Percentiles rank a stretch among this genome's conserved stretches.
These are phyloP conservation scores for Stellera chamaejasme DNA, from an alignment of 345 rosid species.

Conservation along the genomic window DNA sequence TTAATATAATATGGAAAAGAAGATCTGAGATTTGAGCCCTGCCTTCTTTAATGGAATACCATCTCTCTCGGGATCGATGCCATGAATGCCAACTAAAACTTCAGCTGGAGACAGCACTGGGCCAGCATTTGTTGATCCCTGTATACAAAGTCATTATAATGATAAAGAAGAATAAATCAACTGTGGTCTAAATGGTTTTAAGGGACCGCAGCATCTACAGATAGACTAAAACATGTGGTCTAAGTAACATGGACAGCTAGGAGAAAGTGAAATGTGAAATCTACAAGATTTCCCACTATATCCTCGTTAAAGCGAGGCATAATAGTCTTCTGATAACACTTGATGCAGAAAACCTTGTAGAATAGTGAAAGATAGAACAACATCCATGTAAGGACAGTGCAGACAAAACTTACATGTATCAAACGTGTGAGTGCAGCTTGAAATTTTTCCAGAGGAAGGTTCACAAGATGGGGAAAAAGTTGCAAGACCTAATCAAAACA, in stretches of 20 bases:
- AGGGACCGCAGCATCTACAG: too few relatives aligned
- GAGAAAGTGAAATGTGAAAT: too few relatives aligned
- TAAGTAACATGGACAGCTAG: too few relatives aligned
- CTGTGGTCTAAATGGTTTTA: not conserved
- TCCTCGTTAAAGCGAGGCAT: not conserved
- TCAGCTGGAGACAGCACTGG: constrained; percentile 73
- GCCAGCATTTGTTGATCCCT: constrained; percentile 74
- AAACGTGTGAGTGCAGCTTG: constrained; percentile 68
- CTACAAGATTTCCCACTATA: too few relatives aligned
- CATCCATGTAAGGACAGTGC: not conserved
- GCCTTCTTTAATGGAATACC: constrained; percentile 93
- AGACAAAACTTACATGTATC: constrained; percentile 53
- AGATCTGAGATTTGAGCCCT: constrained; percentile 8
- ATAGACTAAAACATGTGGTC: too few relatives aligned
- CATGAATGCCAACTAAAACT: constrained; percentile 79
- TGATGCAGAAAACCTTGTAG: not conserved
- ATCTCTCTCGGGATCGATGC: constrained; percentile 86
- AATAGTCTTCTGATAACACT: not conserved
- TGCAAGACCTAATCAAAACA: constrained; percentile 45
- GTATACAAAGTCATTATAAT: constrained; percentile 15
- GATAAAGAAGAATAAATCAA: not conserved
- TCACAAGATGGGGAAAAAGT: constrained; percentile 63
- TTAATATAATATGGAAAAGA: constrained; percentile 5
- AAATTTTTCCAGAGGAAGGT: constrained; percentile 75
- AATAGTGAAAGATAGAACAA: not conserved